Conservation (phyloP, 306 rosid species). For the Cucumis melo region DNA sequence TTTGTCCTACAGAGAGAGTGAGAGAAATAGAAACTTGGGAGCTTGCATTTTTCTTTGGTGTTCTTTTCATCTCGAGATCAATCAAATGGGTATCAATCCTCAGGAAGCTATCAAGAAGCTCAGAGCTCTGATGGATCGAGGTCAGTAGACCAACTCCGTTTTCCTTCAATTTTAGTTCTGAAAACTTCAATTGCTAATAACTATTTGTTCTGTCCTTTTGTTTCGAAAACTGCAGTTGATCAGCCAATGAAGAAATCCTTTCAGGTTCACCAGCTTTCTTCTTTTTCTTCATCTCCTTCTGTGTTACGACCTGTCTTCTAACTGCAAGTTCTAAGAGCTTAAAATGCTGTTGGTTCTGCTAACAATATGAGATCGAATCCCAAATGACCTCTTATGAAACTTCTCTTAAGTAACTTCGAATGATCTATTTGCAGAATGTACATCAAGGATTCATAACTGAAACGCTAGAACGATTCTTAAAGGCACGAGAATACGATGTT, state of each 20-base stretch:
- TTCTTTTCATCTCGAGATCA: neutral
- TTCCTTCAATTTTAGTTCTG: neutral
- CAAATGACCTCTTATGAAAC: neutral
- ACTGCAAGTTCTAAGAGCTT: neutral
- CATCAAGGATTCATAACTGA: constrained; percentile 66
- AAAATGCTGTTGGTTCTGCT: neutral
- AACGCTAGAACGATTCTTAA: constrained; percentile 58
- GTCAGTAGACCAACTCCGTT: constrained; percentile 19
- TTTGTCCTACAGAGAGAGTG: neutral
- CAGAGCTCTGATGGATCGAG: constrained; percentile 59
- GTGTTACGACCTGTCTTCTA: neutral
- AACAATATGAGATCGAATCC: neutral
- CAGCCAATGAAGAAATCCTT: constrained; percentile 61
- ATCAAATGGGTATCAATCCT: constrained; percentile 51
- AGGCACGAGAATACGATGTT: constrained; percentile 78
- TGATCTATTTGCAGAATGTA: constrained; percentile 46
- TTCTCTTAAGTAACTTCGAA: neutral
- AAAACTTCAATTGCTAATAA: neutral
- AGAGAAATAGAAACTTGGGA: neutral
- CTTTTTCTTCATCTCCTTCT: neutral
- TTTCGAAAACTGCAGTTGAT: constrained; percentile 37
- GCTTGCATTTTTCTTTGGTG: neutral
- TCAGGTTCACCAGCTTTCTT: constrained; percentile 41
- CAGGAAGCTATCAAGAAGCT: constrained; percentile 63
- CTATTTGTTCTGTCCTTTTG: neutral